These are phyloP conservation scores for Marsdenia floribunda DNA, from an alignment of 257 asterid species.

Conservation along the genomic window DNA sequence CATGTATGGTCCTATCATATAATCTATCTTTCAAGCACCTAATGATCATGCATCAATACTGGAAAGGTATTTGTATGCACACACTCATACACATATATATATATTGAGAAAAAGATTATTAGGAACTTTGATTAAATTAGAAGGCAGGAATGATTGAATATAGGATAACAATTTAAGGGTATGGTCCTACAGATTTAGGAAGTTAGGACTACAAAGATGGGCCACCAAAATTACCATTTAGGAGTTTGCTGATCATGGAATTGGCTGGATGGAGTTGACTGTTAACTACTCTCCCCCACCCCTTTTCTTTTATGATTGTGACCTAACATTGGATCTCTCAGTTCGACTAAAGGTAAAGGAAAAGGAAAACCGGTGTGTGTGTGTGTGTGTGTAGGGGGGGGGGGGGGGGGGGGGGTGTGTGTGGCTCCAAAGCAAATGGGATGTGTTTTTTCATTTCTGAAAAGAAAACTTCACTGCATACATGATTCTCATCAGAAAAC, in stretches of 20 bases:
- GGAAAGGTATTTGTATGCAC: too few species aligned
- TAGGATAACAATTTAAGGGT: slow-evolving; percentile 1
- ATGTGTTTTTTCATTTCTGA: slow-evolving; percentile 15
- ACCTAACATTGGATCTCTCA: slow-evolving; percentile 21
- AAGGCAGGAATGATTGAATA: not conserved
- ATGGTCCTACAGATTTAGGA: slow-evolving; percentile 13
- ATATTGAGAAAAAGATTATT: not conserved
- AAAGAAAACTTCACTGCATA: not conserved
- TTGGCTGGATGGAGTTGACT: slow-evolving; percentile 46
- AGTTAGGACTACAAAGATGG: slow-evolving; percentile 6
- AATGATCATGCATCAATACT: slow-evolving; percentile 1
- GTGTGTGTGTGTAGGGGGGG: too few species aligned
- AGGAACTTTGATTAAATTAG: slow-evolving; percentile 10
- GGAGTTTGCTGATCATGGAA: slow-evolving; percentile 1
- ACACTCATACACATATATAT: too few species aligned
- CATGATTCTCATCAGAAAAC: slow-evolving; percentile 9
- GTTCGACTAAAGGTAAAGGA: too few species aligned
- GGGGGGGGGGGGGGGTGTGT: too few species aligned
- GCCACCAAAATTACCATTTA: slow-evolving; percentile 3
- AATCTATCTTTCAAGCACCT: not conserved
- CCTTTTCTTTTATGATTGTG: slow-evolving; percentile 36
- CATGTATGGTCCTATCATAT: not conserved
- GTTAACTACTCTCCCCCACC: slow-evolving; percentile 45
- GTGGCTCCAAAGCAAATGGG: not conserved
- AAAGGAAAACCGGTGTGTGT: too few species aligned